phyloP scores from a whole-genome alignment of 75 land plant genomes.

The Selaginella moellendorffii region DNA sequence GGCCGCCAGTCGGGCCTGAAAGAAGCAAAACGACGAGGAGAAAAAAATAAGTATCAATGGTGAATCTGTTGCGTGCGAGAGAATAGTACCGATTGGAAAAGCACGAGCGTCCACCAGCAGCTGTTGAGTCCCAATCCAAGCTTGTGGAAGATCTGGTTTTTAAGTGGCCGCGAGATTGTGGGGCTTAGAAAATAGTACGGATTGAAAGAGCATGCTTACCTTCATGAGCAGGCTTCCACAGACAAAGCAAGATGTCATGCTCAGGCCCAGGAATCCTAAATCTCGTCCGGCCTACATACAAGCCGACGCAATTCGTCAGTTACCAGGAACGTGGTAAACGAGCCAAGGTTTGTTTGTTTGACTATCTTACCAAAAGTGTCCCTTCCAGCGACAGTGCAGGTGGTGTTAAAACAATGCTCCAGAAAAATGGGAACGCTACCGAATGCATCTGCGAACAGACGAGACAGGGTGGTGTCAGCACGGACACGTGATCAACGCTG shows the following conservation, averaged over 20 bases:
- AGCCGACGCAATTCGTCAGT: too few species aligned
- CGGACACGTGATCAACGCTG: background rate
- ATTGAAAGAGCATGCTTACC: conserved; percentile 32
- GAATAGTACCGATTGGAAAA: conserved; percentile 61
- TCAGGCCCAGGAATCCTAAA: conserved; percentile 45
- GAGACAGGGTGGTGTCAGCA: background rate
- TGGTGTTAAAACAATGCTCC: conserved; percentile 46
- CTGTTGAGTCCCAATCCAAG: conserved; percentile 50
- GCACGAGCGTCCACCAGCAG: conserved; percentile 63
- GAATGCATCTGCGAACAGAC: conserved; percentile 52
- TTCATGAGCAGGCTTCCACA: conserved; percentile 36
- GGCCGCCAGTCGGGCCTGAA: background rate
- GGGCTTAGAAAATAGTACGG: background rate
- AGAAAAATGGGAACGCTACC: conserved; percentile 53
- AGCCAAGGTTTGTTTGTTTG: background rate
- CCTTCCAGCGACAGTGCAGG: conserved; percentile 75
- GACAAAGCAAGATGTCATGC: conserved; percentile 59
- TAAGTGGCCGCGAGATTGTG: background rate
- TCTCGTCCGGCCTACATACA: conserved; percentile 72
- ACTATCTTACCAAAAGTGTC: conserved; percentile 48
- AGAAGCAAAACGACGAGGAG: background rate
- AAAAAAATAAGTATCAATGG: too few species aligned
- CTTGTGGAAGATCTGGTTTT: conserved; percentile 35
- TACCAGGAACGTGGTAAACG: too few species aligned
- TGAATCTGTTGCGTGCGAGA: background rate